These are phyloP conservation scores for Dalechampia spathulata DNA, from an alignment of 441 rosid genomes.

Conservation along the genomic window DNA sequence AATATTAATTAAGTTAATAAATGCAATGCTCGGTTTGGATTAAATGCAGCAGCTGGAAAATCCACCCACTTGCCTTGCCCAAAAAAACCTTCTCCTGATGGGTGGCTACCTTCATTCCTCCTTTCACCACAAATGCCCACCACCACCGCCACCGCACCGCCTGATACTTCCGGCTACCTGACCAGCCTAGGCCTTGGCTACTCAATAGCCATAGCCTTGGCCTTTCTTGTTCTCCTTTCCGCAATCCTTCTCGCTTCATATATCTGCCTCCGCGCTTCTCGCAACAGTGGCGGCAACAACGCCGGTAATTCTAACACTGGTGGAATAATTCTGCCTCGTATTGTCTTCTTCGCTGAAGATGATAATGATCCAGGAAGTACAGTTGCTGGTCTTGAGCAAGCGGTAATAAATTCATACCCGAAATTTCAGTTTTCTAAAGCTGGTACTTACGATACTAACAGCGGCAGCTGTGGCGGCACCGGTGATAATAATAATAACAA, in stretches of 20 bases:
- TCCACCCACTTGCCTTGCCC: constrained; percentile 52
- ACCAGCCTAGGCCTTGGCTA: constrained; percentile 78
- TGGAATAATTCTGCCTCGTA: constrained; percentile 62
- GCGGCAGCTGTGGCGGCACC: no score
- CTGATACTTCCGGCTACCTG: constrained; percentile 39
- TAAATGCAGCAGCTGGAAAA: constrained; percentile 76
- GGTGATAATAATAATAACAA: no score
- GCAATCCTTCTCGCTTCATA: constrained; percentile 73
- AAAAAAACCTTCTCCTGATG: no score
- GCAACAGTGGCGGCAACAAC: constrained; percentile 3
- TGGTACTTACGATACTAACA: no score
- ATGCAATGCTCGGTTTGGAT: constrained; percentile 52
- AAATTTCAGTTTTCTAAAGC: constrained; percentile 53
- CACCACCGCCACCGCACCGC: constrained; percentile 18
- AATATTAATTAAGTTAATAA: no score
- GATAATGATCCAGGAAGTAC: constrained; percentile 34
- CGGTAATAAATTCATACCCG: constrained; percentile 84
- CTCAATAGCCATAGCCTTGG: constrained; percentile 81
- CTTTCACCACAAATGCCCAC: constrained; percentile 30
- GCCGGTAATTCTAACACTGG: constrained; percentile 2
- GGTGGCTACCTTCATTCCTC: constrained; percentile 37
- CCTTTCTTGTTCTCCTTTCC: constrained; percentile 78
- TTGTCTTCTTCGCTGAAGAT: constrained; percentile 76
- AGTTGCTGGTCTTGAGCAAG: constrained; percentile 58
- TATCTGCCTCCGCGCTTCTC: constrained; percentile 69